phyloP scores from a whole-genome alignment of 2,329 filamentous ascomycete genomes.

The Podosphaera fusca region DNA sequence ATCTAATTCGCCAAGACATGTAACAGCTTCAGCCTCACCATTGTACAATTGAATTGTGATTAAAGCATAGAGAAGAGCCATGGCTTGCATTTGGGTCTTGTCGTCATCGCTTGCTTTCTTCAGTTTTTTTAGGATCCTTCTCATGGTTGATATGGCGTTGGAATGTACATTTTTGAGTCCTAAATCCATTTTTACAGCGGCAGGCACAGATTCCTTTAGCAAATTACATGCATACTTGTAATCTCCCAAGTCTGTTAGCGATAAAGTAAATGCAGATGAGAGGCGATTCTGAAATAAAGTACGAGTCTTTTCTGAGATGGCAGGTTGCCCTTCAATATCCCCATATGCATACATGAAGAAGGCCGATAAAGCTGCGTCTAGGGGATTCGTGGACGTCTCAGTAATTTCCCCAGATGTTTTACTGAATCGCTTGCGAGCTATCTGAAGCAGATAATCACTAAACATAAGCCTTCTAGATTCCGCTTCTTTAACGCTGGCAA shows the following conservation, averaged over 20 bases:
- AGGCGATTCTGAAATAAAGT: conserved; percentile 32
- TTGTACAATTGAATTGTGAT: conserved; percentile 78
- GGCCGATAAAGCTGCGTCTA: conserved; percentile 7
- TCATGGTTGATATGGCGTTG: conserved; percentile 28
- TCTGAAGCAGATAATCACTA: conserved; percentile 14
- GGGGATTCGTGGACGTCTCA: not conserved
- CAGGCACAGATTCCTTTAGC: conserved; percentile 9
- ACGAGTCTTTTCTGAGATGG: conserved; percentile 28
- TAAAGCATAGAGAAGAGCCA: conserved; percentile 63
- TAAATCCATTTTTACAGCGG: conserved; percentile 29
- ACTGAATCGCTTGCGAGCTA: conserved; percentile 12
- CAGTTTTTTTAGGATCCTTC: conserved; percentile 25
- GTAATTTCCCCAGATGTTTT: conserved; percentile 8
- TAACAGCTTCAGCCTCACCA: conserved; percentile 65
- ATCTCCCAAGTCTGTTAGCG: conserved; percentile 29
- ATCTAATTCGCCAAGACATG: conserved; percentile 61
- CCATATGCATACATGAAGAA: conserved; percentile 32
- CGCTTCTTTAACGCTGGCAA: conserved; percentile 8
- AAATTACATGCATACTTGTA: conserved; percentile 20
- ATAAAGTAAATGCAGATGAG: conserved; percentile 32
- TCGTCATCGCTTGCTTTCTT: conserved; percentile 16
- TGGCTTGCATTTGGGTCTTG: conserved; percentile 26
- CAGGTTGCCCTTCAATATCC: conserved; percentile 19
- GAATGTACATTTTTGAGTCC: conserved; percentile 29
- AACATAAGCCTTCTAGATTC: conserved; percentile 15